phyloP scores from a whole-genome alignment of 371 early-diverging fungal genomes.

The Mortierella sp. region DNA sequence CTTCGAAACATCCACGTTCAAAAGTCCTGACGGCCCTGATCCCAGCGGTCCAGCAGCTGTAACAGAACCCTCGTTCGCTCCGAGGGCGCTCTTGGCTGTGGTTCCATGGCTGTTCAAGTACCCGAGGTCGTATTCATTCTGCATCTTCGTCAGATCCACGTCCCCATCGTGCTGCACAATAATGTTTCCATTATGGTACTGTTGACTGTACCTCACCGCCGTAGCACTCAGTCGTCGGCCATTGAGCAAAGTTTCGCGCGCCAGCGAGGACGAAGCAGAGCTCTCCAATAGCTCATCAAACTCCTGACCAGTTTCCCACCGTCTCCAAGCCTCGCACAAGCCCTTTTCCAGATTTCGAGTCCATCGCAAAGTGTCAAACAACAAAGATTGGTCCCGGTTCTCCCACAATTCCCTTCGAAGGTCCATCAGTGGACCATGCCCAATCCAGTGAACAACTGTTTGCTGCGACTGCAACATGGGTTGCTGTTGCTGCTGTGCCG shows the following conservation, averaged over 20 bases:
- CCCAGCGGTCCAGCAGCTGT: background rate
- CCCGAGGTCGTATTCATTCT: background rate
- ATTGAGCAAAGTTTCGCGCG: background rate
- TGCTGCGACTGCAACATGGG: slow-evolving; percentile 14
- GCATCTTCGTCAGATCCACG: background rate
- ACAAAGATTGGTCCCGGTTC: slow-evolving; percentile 75
- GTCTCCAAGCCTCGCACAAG: slow-evolving; percentile 78
- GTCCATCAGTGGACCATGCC: slow-evolving; percentile 72
- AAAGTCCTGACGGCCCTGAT: slow-evolving; percentile 9
- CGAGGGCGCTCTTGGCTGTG: background rate
- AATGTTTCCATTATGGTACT: slow-evolving; percentile 29
- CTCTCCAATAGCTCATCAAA: slow-evolving; percentile 54
- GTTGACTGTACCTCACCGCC: background rate
- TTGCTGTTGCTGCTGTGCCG: slow-evolving; percentile 8
- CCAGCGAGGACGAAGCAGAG: background rate
- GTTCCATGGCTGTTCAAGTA: background rate
- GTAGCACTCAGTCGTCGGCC: background rate
- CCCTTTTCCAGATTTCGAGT: slow-evolving; percentile 87
- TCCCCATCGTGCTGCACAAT: slow-evolving; percentile 20
- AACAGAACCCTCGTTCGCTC: background rate
- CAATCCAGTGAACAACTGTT: slow-evolving; percentile 59
- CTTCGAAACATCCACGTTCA: no score
- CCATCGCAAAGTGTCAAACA: slow-evolving; percentile 93
- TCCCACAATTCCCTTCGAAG: slow-evolving; percentile 82
- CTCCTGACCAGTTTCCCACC: slow-evolving; percentile 78